phyloP scores from a whole-genome alignment of 306 rosid genomes.

The Dalbergia cultrata region DNA sequence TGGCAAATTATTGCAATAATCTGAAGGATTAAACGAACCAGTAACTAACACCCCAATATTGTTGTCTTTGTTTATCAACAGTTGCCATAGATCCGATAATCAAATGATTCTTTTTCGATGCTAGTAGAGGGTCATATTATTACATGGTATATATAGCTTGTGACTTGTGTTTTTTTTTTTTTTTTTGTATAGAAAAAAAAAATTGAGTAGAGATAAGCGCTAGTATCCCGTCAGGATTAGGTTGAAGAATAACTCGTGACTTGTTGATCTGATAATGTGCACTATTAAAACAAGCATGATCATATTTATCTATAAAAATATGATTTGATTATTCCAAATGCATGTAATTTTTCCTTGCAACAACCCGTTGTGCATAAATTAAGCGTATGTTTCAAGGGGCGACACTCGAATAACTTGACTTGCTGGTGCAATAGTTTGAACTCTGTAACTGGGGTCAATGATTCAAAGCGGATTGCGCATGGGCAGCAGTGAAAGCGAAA shows the following conservation, averaged over 20 bases:
- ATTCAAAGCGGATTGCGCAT: conserved; percentile 36
- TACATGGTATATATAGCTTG: conserved; percentile 7
- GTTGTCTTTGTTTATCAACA: conserved; percentile 34
- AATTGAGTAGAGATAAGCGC: too few relatives aligned
- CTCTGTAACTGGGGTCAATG: conserved; percentile 34
- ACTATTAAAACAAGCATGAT: neutral
- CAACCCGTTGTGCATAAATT: conserved; percentile 20
- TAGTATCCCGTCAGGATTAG: too few relatives aligned
- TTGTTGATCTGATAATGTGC: neutral
- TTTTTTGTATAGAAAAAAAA: too few relatives aligned
- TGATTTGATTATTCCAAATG: neutral
- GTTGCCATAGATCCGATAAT: conserved; percentile 43
- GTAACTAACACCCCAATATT: neutral
- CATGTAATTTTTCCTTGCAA: conserved; percentile 14
- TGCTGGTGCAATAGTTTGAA: conserved; percentile 46
- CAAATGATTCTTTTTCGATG: conserved; percentile 29
- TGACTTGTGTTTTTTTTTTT: too few relatives aligned
- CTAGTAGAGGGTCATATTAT: conserved; percentile 44
- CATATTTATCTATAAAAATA: neutral
- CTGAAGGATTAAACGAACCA: conserved; percentile 23
- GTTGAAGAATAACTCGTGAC: neutral
- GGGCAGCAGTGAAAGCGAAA: conserved; percentile 51
- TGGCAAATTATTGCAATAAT: conserved; percentile 34
- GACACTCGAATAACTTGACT: conserved; percentile 42
- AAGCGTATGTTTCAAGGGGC: conserved; percentile 31